phyloP scores from a whole-genome alignment of 192 early-diverging fungal species.

The Dispira simplex region DNA sequence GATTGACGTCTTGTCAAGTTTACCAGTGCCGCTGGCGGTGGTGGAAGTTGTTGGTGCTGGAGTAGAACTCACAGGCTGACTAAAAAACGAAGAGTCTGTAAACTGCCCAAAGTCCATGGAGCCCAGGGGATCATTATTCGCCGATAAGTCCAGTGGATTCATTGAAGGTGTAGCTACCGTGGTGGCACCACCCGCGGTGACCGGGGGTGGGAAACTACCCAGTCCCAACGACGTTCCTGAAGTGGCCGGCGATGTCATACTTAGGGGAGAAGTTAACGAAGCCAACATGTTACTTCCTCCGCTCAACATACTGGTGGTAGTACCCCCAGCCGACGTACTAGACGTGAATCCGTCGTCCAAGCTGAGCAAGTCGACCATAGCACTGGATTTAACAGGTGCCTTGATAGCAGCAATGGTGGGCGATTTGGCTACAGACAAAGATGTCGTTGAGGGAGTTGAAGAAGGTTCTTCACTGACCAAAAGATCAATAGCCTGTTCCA shows the following conservation, averaged over 20 bases:
- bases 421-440: constrained; percentile 7
- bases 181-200: not conserved
- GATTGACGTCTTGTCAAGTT: constrained; percentile 1
- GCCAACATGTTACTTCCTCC: not conserved
- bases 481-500: constrained; percentile 52
- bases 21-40: not conserved
- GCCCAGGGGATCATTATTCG: not conserved
- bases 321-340: not conserved
- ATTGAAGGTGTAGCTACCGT: not conserved
- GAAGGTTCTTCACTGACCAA: constrained; percentile 26
- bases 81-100: constrained; percentile 8
- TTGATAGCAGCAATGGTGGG: constrained; percentile 9
- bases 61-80: not conserved
- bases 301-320: not conserved
- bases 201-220: not conserved
- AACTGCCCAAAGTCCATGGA: constrained; percentile 6
- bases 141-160: no score
- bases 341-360: constrained; percentile 9
- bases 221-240: not conserved
- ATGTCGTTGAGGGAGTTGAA: not conserved
- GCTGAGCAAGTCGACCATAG: constrained; percentile 8
- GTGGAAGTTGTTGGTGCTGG: constrained; percentile 13
- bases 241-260: not conserved
- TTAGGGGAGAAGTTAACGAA: not conserved
- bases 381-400: not conserved